phyloP scores from a whole-genome alignment of 164 flowering plant species.

The Vitis labrusca region DNA sequence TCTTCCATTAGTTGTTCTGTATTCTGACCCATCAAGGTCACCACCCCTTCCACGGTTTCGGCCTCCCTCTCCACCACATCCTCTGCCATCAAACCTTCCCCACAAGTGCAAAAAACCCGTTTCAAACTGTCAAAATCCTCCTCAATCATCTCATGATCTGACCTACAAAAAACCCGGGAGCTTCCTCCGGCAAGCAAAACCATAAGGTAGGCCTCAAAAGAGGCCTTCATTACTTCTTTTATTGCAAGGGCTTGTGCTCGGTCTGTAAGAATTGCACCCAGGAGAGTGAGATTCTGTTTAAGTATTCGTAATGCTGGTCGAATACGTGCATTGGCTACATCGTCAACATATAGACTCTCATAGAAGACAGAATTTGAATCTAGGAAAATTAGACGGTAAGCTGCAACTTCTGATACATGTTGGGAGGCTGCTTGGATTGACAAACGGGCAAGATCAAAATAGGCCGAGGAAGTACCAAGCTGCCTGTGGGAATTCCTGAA shows the following conservation, averaged over 20 bases:
- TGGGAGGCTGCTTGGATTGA: constrained; percentile 56
- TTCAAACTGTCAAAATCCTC: constrained; percentile 82
- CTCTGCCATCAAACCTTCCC: constrained; percentile 71
- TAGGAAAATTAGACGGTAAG: constrained; percentile 80
- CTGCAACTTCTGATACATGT: constrained; percentile 83
- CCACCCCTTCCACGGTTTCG: constrained; percentile 72
- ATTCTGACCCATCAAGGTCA: constrained; percentile 61
- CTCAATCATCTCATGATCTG: constrained; percentile 67
- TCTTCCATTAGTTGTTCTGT: constrained; percentile 89
- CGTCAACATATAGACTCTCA: constrained; percentile 59
- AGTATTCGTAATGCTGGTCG: constrained; percentile 69
- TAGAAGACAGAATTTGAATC: constrained; percentile 75
- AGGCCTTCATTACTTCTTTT: constrained; percentile 81
- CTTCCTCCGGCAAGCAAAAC: constrained; percentile 89
- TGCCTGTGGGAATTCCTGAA: constrained; percentile 23
- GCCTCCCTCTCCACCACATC: constrained; percentile 72
- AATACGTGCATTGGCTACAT: constrained; percentile 67
- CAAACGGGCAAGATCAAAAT: constrained; percentile 54
- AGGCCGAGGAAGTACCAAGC: constrained; percentile 33
- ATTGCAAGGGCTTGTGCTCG: constrained; percentile 67
- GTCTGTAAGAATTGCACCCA: constrained; percentile 64
- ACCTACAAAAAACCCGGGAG: constrained; percentile 42
- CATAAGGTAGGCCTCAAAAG: constrained; percentile 83
- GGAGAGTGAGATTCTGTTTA: constrained; percentile 81
- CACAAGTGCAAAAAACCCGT: constrained; percentile 55